A percentile compares a stretch with the other conserved stretches of the same genome.
These are phyloP conservation scores for Pisolithus marmoratus DNA, from an alignment of 768 basidiomycete genomes.

Conservation along the genomic window DNA sequence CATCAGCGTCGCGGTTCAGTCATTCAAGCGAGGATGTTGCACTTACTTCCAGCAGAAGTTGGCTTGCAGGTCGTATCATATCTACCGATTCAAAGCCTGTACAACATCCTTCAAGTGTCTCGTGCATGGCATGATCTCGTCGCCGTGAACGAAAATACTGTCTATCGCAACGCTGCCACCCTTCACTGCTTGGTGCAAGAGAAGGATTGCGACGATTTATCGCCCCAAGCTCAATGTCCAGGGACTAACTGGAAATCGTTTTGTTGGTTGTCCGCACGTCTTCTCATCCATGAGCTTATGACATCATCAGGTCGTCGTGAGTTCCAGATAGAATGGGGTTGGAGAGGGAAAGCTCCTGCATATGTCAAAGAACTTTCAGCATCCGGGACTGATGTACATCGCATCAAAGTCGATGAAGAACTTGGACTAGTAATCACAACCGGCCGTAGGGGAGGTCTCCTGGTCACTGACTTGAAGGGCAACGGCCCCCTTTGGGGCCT, in stretches of 20 bases:
- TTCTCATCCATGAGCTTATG: conserved; percentile 7
- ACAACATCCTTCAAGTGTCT: conserved; percentile 32
- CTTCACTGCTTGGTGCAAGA: conserved; percentile 42
- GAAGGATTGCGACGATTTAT: conserved; percentile 22
- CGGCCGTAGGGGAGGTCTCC: conserved; percentile 46
- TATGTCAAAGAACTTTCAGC: conserved; percentile 28
- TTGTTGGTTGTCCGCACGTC: conserved; percentile 35
- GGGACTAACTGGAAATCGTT: conserved; percentile 53
- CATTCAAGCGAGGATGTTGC: conserved; percentile 26
- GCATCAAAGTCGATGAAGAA: conserved; percentile 71
- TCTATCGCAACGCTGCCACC: conserved; percentile 57
- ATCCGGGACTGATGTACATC: conserved; percentile 46
- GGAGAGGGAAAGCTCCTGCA: conserved; percentile 49
- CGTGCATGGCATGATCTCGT: conserved; percentile 45
- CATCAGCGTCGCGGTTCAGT: no score
- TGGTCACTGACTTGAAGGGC: conserved; percentile 49
- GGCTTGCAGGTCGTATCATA: conserved; percentile 43
- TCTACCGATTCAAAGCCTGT: conserved; percentile 43
- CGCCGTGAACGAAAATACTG: conserved; percentile 36
- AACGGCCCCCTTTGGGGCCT: conserved; percentile 59
- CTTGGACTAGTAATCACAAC: conserved; percentile 58
- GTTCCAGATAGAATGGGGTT: conserved; percentile 41
- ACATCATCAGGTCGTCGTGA: conserved; percentile 39
- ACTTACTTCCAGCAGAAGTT: conserved; percentile 53
- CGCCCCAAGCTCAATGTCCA: conserved; percentile 29